Evolutionary conservation across 202 grass and related monocot genomes (phyloP).

Genomic region (Saccharum hybrid): DNA sequence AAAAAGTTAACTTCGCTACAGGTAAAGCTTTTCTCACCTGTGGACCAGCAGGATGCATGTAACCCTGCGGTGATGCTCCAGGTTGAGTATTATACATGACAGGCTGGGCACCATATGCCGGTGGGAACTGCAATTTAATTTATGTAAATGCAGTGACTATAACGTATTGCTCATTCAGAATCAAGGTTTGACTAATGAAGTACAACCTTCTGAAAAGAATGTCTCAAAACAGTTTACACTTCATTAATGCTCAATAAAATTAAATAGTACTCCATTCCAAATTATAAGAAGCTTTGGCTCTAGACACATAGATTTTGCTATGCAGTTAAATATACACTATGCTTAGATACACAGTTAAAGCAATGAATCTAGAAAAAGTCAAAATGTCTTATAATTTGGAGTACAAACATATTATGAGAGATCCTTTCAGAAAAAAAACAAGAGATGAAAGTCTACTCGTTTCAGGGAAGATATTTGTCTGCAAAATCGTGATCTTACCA

Average conservation of each 20-base stretch:
- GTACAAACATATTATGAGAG: no score
- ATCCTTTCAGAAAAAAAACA: no score
- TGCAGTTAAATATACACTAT: neutral
- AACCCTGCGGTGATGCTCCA: slow-evolving; percentile 66
- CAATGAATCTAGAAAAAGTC: no score
- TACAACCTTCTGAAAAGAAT: slow-evolving; percentile 1
- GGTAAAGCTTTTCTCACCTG: slow-evolving; percentile 52
- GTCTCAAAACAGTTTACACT: neutral
- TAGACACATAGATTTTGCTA: neutral
- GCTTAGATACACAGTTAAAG: neutral
- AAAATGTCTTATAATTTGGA: no score
- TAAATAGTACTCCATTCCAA: neutral
- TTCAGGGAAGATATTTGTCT: no score
- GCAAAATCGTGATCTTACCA: no score
- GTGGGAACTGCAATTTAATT: neutral
- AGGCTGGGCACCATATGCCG: slow-evolving; percentile 49
- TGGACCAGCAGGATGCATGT: slow-evolving; percentile 69
- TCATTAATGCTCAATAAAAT: neutral
- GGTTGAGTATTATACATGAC: slow-evolving; percentile 71
- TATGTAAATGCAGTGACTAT: no score
- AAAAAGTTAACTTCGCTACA: slow-evolving; percentile 18
- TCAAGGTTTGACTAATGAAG: neutral
- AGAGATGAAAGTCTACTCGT: no score
- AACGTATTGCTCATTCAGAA: neutral
- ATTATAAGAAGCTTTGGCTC: neutral